Base-by-base conservation (phyloP, 371 early-diverging fungal species). In the Actinomortierella wolfii region DNA sequence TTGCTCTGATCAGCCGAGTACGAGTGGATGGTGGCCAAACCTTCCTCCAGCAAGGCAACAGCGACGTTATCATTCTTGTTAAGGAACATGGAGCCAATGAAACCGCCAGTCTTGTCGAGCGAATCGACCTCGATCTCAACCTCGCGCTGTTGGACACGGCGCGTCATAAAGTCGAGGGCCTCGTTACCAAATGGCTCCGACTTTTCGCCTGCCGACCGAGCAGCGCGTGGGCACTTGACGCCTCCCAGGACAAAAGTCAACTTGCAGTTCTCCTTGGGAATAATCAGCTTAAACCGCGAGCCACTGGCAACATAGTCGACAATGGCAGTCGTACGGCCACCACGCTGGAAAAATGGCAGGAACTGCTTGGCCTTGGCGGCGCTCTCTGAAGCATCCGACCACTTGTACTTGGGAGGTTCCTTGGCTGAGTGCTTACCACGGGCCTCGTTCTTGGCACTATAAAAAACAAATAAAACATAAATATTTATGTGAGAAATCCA, bases 171-270 rank as follows among this genome's bases (percentile, higher is more conserved):
- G 3, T 84, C 86, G 28, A 90, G 74, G 0, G 95, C 94, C 77
- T 96, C 98, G 20, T 79, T 83, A 41, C 94, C 97, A 68, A 85
- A 93, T 3, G 96, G 93, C 61, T 98, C 97, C n/a, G 89, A 77
- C 50, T 85, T 88, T 55, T 93, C 93, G 25, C 68, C 68, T 11
- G 88, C 63, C 48, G 68, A 77, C 46, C 86, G 86, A 29, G 88
- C 88, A 11, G 83, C 89, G 62, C 85, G 87, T 59, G 89, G 94
- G 64, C 83, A 90, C 59, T 85, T 93, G 61, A 86, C 80, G 46
- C 89, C 89, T 29, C 88, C 89, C 23, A 98, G 80, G 0, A 95
- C 92, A 64, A 97, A 82, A 0, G 94, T 88, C 59, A 98, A 67
- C 56, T 90, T 87, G 67, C 86, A 87, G 74, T 89, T 90, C 61